Evolutionary conservation across 129 eudicot genomes (phyloP), one percentile per base, ranked within the genome.

Genomic region (Ambrosia artemisiifolia): DNA sequence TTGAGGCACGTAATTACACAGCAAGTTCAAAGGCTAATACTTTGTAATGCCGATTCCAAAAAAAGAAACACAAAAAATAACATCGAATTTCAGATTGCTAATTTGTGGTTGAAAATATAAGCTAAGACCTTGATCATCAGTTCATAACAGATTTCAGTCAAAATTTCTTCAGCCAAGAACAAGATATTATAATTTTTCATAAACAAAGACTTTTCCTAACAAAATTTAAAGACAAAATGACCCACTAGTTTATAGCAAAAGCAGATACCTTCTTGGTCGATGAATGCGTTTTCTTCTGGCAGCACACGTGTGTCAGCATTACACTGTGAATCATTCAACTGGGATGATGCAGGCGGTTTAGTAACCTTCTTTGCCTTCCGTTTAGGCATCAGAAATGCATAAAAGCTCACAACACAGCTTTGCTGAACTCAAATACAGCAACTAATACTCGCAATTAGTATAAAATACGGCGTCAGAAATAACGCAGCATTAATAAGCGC

Each of bases 251-350:
- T 44, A 51, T 28, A 11, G 59, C 34, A 35, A 33, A 65, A 63
- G 43, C 11, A 51, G 2, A 66, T 76, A 87, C 92, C 92, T 79
- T 84, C 85, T 56, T 68, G 84, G 59, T 84, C 87, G 12, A 46
- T 7, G 60, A 44, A 73, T 8, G 75, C 59, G 63, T 76, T 80
- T 73, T 83, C 88, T 43, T 78, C 34, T 6, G 53, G 47, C 43
- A 42, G 63, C 70, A 46, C 79, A 78, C 63, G 72, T 20, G 57
- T 43, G 68, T 48, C 80, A 69, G 18, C 64, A 44, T 69, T 69
- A 63, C 63, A 48, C 20, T 11, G 36, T 11, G 60, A 19, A 20
- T 79, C 63, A 48, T 62, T 73, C 60, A 40, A 51, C 49, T 86
- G 78, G 57, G 85, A 80, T 63, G 80, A 34, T 9, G 32, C 77